Conservation (phyloP, 2,329 filamentous ascomycete genomes). For the Thielaviopsis populi region DNA sequence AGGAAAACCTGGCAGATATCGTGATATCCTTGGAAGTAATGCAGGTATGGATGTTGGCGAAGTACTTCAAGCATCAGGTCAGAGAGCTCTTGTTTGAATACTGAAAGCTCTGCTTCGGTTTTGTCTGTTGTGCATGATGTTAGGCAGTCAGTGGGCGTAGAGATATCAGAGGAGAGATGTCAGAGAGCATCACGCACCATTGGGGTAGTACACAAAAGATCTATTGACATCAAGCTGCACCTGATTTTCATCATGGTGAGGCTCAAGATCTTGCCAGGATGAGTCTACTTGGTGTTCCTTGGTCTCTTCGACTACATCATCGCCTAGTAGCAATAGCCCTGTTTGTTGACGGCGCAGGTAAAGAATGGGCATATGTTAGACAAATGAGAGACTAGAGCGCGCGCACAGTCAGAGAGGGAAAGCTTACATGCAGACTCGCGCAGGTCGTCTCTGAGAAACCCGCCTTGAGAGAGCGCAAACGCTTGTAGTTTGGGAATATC, state of each 20-base stretch:
- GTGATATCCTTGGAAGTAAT: constrained; percentile 97
- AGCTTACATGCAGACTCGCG: constrained; percentile 64
- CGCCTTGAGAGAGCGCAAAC: constrained; percentile 49
- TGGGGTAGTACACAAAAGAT: constrained; percentile 94
- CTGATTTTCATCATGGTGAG: constrained; percentile 80
- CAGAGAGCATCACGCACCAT: constrained; percentile 37
- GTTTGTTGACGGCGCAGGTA: not conserved
- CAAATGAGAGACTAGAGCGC: not conserved
- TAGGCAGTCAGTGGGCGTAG: not conserved
- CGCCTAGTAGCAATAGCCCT: constrained; percentile 50
- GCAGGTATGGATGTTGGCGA: constrained; percentile 65
- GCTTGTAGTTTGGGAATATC: constrained; percentile 41
- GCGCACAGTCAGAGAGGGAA: not conserved
- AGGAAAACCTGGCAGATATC: constrained; percentile 95
- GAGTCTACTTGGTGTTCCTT: not conserved
- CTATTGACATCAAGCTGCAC: constrained; percentile 84
- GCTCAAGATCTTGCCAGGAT: constrained; percentile 47
- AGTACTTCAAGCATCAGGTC: constrained; percentile 68
- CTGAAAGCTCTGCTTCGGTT: constrained; percentile 48
- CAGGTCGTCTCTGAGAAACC: constrained; percentile 50
- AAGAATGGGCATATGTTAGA: not conserved
- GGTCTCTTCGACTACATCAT: constrained; percentile 18
- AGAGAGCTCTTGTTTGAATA: constrained; percentile 62
- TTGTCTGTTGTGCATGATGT: constrained; percentile 4
- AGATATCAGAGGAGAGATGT: constrained; percentile 6